Conservation (phyloP, 176 grass and related monocot genomes). For the Alloteropsis semialata region DNA sequence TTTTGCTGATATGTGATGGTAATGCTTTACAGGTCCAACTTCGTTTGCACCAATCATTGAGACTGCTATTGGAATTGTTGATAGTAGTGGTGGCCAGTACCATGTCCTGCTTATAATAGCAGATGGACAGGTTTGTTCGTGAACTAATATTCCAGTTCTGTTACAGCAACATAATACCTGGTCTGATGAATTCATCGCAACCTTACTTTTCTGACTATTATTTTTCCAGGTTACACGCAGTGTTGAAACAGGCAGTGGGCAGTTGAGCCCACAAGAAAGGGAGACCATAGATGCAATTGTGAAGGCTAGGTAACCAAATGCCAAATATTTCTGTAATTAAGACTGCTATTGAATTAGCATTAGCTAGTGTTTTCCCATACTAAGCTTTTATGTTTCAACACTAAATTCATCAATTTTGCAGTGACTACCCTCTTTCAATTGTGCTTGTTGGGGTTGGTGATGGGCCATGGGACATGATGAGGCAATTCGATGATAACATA, state of each 20-base stretch:
- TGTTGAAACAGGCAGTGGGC: conserved; percentile 42
- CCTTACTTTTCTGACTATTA: not conserved
- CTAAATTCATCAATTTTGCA: conserved; percentile 20
- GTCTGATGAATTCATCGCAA: not conserved
- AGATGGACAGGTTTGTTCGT: conserved; percentile 75
- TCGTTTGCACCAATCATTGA: conserved; percentile 86
- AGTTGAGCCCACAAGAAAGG: conserved; percentile 65
- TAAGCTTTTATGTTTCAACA: conserved; percentile 12
- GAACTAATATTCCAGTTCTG: not conserved
- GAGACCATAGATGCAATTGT: conserved; percentile 74
- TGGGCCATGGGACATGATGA: conserved; percentile 87
- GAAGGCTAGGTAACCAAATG: conserved; percentile 58
- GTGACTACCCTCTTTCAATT: conserved; percentile 77
- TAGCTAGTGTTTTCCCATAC: conserved; percentile 3
- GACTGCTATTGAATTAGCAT: not conserved
- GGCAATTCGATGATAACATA: conserved; percentile 75
- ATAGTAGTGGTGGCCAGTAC: conserved; percentile 81
- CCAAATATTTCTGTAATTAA: not conserved
- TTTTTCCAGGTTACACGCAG: conserved; percentile 61
- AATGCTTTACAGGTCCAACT: conserved; percentile 56
- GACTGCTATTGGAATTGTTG: conserved; percentile 71
- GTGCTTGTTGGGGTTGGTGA: conserved; percentile 84
- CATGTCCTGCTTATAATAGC: conserved; percentile 87
- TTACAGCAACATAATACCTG: not conserved
- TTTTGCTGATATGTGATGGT: not conserved